A percentile compares a stretch with the other conserved stretches of the same genome.
Conservation (phyloP, 768 basidiomycete species). For the Leccinum longicurvipes region DNA sequence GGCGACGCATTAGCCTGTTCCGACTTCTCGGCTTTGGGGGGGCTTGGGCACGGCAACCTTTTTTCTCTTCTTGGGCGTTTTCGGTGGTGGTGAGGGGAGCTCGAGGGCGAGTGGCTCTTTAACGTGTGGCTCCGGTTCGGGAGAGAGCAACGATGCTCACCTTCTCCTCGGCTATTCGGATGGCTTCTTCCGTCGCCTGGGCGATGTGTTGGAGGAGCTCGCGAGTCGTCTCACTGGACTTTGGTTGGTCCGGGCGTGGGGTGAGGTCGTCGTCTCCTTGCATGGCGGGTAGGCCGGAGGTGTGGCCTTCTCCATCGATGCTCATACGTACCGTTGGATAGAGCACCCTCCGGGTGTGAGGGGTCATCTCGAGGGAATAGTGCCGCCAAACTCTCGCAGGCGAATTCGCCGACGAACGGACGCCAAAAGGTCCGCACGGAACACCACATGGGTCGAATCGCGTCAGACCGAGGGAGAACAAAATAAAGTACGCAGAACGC, state of each 20-base stretch:
- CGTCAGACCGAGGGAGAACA: neutral
- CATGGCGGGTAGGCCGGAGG: constrained; percentile 11
- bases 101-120: constrained; percentile 12
- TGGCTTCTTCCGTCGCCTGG: constrained; percentile 53
- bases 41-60: constrained; percentile 14
- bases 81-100: constrained; percentile 12
- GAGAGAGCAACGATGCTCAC: constrained; percentile 52
- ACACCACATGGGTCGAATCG: constrained; percentile 29
- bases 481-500: constrained; percentile 10
- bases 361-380: neutral
- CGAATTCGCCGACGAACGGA: constrained; percentile 42
- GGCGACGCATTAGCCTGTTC: constrained; percentile 12
- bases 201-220: constrained; percentile 58
- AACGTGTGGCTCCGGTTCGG: constrained; percentile 22
- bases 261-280: constrained; percentile 4
- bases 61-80: constrained; percentile 21
- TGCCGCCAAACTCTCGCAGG: constrained; percentile 27
- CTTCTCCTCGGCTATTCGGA: constrained; percentile 72
- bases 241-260: constrained; percentile 6
- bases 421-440: constrained; percentile 40
- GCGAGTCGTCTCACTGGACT: constrained; percentile 39
- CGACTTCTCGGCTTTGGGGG: constrained; percentile 13
- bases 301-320: neutral
- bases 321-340: neutral
- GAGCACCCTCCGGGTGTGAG: neutral